Conservation (phyloP, 305 asterid genomes). For the Fraxinus platypoda region DNA sequence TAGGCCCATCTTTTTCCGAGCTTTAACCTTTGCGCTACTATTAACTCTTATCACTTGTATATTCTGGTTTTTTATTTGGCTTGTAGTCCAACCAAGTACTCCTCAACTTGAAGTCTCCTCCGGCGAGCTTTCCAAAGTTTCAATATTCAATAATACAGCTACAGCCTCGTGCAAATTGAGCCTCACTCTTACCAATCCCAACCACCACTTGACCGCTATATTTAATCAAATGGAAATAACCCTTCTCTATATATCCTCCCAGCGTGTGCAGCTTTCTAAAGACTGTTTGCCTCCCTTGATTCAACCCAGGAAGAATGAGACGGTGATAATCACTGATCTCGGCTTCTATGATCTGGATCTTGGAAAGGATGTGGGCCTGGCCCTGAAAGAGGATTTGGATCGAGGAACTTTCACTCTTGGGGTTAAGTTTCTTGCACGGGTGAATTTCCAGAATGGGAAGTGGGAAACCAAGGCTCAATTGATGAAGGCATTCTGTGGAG, state of each 20-base stretch:
- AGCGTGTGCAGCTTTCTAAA: slow-evolving; percentile 23
- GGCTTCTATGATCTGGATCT: slow-evolving; percentile 15
- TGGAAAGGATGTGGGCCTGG: slow-evolving; percentile 18
- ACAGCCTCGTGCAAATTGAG: slow-evolving; percentile 33
- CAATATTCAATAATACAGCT: slow-evolving; percentile 19
- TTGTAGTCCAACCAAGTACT: slow-evolving; percentile 27
- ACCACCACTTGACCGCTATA: slow-evolving; percentile 25
- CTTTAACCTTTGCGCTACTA: slow-evolving; percentile 8
- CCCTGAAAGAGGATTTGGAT: slow-evolving; percentile 28
- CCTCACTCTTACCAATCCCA: slow-evolving; percentile 35
- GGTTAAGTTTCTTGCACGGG: slow-evolving; percentile 21
- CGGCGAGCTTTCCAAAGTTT: slow-evolving; percentile 26
- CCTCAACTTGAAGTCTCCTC: slow-evolving; percentile 31
- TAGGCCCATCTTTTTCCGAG: slow-evolving; percentile 13
- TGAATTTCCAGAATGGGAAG: slow-evolving; percentile 22
- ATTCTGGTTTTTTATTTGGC: slow-evolving; percentile 22
- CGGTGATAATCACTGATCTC: slow-evolving; percentile 20
- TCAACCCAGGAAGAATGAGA: slow-evolving; percentile 27
- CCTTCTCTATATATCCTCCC: slow-evolving; percentile 26
- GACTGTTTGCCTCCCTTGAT: slow-evolving; percentile 28
- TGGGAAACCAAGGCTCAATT: slow-evolving; percentile 26
- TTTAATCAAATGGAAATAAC: slow-evolving; percentile 29
- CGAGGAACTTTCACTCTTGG: slow-evolving; percentile 30
- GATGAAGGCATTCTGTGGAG: slow-evolving; percentile 35
- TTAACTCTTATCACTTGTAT: slow-evolving; percentile 12